phyloP scores from a whole-genome alignment of 257 asterid genomes.

The Plantago elongata region DNA sequence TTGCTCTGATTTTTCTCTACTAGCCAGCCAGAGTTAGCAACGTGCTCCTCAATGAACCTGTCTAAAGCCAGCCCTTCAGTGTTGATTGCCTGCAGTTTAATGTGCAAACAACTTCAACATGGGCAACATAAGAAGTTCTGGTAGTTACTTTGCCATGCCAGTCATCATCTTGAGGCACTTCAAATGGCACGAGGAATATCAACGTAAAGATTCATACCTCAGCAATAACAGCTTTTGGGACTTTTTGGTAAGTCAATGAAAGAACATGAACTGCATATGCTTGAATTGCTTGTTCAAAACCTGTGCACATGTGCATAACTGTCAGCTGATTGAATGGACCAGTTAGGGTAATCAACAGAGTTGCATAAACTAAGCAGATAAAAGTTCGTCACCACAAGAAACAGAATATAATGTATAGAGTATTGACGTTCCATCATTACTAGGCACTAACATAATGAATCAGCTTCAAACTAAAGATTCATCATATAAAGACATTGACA shows the following conservation, averaged over 20 bases:
- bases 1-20: slow-evolving; percentile 53
- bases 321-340: slow-evolving; percentile 1
- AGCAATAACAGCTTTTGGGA: slow-evolving; percentile 69
- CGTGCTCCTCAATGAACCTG: slow-evolving; percentile 73
- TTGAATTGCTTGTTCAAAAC: slow-evolving; percentile 88
- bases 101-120: neutral
- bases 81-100: slow-evolving; percentile 59
- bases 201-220: slow-evolving; percentile 54
- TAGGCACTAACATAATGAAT: no score
- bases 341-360: neutral
- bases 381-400: neutral
- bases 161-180: slow-evolving; percentile 1
- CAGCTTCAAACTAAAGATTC: no score
- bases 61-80: slow-evolving; percentile 67
- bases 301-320: slow-evolving; percentile 28
- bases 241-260: slow-evolving; percentile 68
- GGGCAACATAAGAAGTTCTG: neutral
- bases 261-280: slow-evolving; percentile 77
- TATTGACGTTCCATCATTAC: no score
- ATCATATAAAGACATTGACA: no score
- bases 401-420: no score
- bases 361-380: neutral
- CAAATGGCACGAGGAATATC: slow-evolving; percentile 1
- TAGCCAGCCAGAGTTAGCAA: slow-evolving; percentile 54
- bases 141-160: neutral